These are phyloP conservation scores for Leccinum arenicola DNA, from an alignment of 768 basidiomycete species.

Conservation along the genomic window DNA sequence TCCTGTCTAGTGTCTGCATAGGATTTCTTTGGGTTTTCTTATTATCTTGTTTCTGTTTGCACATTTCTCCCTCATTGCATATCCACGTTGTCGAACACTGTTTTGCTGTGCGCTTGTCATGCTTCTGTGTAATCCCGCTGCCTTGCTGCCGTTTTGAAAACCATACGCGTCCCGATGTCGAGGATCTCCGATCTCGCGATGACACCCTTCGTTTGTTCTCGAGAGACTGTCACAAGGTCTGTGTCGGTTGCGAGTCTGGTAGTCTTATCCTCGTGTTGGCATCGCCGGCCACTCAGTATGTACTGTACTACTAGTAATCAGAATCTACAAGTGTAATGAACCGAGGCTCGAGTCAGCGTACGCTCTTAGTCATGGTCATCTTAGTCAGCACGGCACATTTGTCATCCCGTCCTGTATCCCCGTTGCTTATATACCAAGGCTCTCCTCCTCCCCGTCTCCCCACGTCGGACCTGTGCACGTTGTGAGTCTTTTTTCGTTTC, in stretches of 20 bases:
- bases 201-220: neutral
- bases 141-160: neutral
- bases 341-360: too few species aligned
- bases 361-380: neutral
- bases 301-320: too few species aligned
- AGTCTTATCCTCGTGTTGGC: too few species aligned
- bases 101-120: neutral
- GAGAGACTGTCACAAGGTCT: too few species aligned
- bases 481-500: neutral
- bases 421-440: neutral
- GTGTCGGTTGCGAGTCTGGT: too few species aligned
- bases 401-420: neutral
- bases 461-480: neutral
- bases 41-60: neutral
- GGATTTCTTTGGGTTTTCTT: neutral
- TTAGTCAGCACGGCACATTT: neutral
- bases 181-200: neutral
- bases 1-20: neutral
- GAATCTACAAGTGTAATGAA: too few species aligned
- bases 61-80: conserved; percentile 6
- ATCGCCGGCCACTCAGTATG: too few species aligned
- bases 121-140: neutral
- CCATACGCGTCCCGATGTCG: neutral
- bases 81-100: neutral
- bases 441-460: neutral